Conservation (phyloP, 768 basidiomycete species). For the Xanthoconium purpureum region DNA sequence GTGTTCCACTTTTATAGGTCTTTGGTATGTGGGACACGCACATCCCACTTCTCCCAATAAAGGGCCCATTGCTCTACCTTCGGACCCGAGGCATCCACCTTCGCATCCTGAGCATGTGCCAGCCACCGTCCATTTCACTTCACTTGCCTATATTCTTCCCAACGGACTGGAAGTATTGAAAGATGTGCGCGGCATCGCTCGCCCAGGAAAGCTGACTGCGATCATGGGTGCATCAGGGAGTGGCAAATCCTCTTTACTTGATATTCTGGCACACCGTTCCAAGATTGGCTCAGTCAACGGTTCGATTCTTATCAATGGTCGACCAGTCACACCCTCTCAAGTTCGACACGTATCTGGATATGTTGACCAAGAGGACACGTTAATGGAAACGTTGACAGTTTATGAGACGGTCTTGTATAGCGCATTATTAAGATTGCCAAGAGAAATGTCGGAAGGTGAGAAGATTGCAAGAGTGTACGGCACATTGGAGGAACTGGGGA, state of each 20-base stretch:
- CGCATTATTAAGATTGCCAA: constrained; percentile 82
- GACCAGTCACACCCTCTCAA: constrained; percentile 65
- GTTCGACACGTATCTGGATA: constrained; percentile 90
- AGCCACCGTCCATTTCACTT: constrained; percentile 86
- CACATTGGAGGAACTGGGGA: constrained; percentile 95
- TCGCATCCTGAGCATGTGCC: constrained; percentile 79
- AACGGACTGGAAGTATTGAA: constrained; percentile 68
- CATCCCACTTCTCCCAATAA: constrained; percentile 40
- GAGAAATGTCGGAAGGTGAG: constrained; percentile 94
- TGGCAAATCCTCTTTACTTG: constrained; percentile 94
- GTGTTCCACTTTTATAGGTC: constrained; percentile 39
- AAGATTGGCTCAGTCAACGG: constrained; percentile 79
- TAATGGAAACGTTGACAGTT: constrained; percentile 96
- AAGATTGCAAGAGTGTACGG: constrained; percentile 93
- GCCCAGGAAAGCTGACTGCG: constrained; percentile 88
- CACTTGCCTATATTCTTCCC: constrained; percentile 73
- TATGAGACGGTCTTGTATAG: constrained; percentile 97
- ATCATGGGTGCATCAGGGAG: constrained; percentile 98
- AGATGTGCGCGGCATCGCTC: constrained; percentile 75
- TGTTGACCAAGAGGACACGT: constrained; percentile 97
- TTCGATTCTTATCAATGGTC: constrained; percentile 80
- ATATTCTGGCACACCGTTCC: constrained; percentile 88
- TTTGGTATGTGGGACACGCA: constrained; percentile 90
- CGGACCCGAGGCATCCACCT: constrained; percentile 63
- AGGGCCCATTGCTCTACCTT: constrained; percentile 82